Conservation (phyloP, 176 grass and related monocot species). For the Poa pratensis region DNA sequence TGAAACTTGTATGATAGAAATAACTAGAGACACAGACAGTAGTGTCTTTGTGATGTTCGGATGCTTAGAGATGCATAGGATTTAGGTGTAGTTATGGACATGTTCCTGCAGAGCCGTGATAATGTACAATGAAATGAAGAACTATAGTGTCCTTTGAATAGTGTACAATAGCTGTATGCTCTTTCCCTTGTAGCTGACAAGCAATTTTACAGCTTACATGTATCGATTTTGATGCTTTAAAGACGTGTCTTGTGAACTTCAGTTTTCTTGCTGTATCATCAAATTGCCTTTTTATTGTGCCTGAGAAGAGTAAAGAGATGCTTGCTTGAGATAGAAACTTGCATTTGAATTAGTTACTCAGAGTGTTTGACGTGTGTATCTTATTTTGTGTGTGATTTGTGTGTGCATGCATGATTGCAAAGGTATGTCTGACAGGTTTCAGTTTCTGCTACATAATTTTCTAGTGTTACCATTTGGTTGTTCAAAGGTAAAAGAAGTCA, state of each 20-base stretch:
- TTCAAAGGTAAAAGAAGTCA: not conserved
- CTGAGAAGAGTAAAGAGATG: not conserved
- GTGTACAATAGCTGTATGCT: not conserved
- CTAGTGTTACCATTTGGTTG: not conserved
- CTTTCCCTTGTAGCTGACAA: not conserved
- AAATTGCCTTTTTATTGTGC: not conserved
- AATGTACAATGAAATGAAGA: conserved; percentile 2
- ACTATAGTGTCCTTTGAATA: not conserved
- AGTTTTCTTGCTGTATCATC: not conserved
- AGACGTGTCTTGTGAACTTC: not conserved
- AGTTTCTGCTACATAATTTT: not conserved
- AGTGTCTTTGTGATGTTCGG: conserved; percentile 27
- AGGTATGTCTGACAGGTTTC: not conserved
- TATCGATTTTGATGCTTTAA: not conserved
- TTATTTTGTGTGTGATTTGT: not conserved
- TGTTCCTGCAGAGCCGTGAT: not conserved
- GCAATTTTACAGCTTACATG: not conserved
- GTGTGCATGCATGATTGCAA: not conserved
- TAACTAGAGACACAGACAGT: not conserved
- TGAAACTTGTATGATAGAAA: not conserved
- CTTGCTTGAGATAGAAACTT: not conserved
- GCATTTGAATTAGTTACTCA: not conserved
- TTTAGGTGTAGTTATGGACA: conserved; percentile 13
- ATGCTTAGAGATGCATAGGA: conserved; percentile 15
- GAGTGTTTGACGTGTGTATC: not conserved